Base-by-base conservation (phyloP, 2,329 filamentous ascomycete species). In the Phoma sp. region DNA sequence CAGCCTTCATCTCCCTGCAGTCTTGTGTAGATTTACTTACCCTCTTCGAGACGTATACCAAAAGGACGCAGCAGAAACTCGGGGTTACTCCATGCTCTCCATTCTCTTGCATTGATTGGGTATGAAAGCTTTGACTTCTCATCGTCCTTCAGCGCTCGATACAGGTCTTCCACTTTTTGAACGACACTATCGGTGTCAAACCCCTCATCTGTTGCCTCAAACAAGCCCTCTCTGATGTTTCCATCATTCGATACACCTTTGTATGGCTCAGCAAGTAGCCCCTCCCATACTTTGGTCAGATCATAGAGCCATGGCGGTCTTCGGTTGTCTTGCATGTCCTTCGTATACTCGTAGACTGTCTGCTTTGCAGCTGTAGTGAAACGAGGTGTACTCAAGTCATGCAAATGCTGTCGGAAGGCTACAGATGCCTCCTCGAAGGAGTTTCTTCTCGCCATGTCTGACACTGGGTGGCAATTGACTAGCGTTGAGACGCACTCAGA, bases 1-100 rank as follows among this genome's bases (percentile, higher is more conserved):
- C 38, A 67, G 58, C 7, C 36, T 22, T 18, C 18, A 18, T 18
- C 18, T 18, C 18, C 18, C 18, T 18, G 18, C 2, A 13, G 6
- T 18, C 8, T 13, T 6, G 14, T 33, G 30, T 25, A 23, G 2
- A 7, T 29, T 13, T 14, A 24, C 48, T 25, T 60, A 70, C 71
- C 75, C 62, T 89, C 86, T 62, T 92, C 89, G 0, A 91, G 82
- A 1, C 89, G 84, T 1, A 92, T 71, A 4, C 89, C 89, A 69
- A 89, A 88, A 70, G 86, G 76, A 48, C 83, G 82, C 11, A 91
- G 76, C 0, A 91, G 78, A 60, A 91, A 89, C 68, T 92, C 89
- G 0, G 89, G 89, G 68, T 92, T 92, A 6, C 81, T 83, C 83
- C 83, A 86, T 9, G 87, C 85, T 42, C 89, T 83, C 88, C 88